Evolutionary conservation across 257 asterid genomes (phyloP).

Genomic region (Anisodus acutangulus): DNA sequence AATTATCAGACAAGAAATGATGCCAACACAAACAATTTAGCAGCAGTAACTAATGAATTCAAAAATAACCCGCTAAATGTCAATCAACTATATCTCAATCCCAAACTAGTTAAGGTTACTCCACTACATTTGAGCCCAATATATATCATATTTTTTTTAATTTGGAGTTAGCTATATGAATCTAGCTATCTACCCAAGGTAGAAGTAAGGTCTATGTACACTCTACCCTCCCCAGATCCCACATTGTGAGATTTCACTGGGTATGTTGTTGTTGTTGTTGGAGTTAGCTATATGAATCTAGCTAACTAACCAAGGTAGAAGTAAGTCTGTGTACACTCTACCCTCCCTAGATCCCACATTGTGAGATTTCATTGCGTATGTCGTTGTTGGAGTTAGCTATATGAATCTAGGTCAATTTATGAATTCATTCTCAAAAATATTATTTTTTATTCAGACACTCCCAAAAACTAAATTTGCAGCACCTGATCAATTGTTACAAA

Average conservation of each 20-base stretch:
- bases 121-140: no score
- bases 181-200: no score
- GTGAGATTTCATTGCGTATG: not conserved
- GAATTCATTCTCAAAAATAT: not conserved
- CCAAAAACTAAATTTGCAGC: not conserved
- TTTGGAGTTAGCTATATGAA: not conserved
- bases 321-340: not conserved
- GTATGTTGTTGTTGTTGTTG: no score
- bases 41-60: not conserved
- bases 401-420: not conserved
- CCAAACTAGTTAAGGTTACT: not conserved
- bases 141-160: no score
- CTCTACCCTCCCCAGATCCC: no score
- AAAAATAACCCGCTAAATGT: not conserved
- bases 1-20: slow-evolving; percentile 19
- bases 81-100: not conserved
- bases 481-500: not conserved
- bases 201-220: no score
- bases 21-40: not conserved
- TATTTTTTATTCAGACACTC: not conserved
- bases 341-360: not conserved
- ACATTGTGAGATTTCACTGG: no score
- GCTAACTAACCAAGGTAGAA: not conserved
- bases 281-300: no score
- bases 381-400: not conserved